These are phyloP conservation scores for Sordariomycetes sp. DNA, from an alignment of 2,329 filamentous ascomycete genomes.

Conservation along the genomic window DNA sequence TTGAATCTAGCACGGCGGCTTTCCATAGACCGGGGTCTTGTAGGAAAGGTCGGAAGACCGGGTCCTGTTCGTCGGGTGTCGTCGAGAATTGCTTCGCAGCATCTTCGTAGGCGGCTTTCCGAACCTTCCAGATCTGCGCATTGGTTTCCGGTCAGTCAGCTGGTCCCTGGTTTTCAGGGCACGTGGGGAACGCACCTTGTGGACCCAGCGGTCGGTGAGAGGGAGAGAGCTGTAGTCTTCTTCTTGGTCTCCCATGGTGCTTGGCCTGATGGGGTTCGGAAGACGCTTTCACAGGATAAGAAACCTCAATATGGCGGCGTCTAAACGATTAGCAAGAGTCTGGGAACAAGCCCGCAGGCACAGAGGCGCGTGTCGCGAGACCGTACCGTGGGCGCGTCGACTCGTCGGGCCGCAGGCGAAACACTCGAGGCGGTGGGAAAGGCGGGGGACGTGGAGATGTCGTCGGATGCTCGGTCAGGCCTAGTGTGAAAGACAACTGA, in stretches of 20 bases:
- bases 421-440: constrained; percentile 5
- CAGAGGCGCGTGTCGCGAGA: background rate
- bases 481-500: too few species aligned
- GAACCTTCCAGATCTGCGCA: constrained; percentile 86
- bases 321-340: too few species aligned
- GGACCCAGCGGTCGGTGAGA: constrained; percentile 67
- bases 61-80: constrained; percentile 75
- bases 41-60: constrained; percentile 78
- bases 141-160: background rate
- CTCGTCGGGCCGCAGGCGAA: too few species aligned
- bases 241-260: constrained; percentile 66
- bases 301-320: background rate
- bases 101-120: constrained; percentile 91
- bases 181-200: constrained; percentile 50
- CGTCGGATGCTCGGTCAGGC: too few species aligned
- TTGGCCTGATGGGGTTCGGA: background rate
- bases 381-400: too few species aligned
- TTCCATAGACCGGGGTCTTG: constrained; percentile 85
- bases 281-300: background rate
- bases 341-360: too few species aligned
- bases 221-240: constrained; percentile 76
- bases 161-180: background rate
- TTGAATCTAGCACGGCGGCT: constrained; percentile 82
- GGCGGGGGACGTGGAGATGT: background rate
- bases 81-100: constrained; percentile 77